These are phyloP conservation scores for Cadophora sp. DNA, from an alignment of 2,329 filamentous ascomycete genomes.

Conservation along the genomic window DNA sequence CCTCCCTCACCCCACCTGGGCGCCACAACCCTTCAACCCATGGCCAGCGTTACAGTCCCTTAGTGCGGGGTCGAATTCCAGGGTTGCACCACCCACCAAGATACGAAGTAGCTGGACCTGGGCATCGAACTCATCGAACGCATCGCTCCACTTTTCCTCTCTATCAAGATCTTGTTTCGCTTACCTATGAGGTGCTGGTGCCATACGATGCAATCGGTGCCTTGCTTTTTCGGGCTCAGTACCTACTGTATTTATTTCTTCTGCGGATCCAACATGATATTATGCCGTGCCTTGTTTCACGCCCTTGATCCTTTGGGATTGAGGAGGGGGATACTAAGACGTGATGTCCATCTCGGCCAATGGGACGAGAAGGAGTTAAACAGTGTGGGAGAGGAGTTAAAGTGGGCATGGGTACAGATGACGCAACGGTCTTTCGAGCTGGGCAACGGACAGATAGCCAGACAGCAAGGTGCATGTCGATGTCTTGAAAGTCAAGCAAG, in stretches of 20 bases:
- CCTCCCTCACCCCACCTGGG: neutral
- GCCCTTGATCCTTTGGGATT: neutral
- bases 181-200: neutral
- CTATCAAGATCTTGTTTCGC: slow-evolving; percentile 10
- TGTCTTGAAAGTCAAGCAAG: neutral
- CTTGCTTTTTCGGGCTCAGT: neutral
- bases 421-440: slow-evolving; percentile 16
- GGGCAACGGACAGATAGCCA: neutral
- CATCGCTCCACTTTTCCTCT: slow-evolving; percentile 14
- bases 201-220: neutral
- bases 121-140: neutral
- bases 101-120: too few species aligned
- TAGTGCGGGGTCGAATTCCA: slow-evolving; percentile 14
- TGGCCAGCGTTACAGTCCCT: neutral
- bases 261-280: neutral
- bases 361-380: neutral
- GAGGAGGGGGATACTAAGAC: neutral
- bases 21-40: too few species aligned
- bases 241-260: too few species aligned
- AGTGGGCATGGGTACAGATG: slow-evolving; percentile 14
- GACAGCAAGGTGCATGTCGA: neutral
- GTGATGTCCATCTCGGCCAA: slow-evolving; percentile 11
- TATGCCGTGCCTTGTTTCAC: slow-evolving; percentile 13
- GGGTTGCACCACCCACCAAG: neutral
- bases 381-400: neutral